Base-by-base conservation (phyloP, 306 rosid genomes). In the Luffa aegyptiaca region DNA sequence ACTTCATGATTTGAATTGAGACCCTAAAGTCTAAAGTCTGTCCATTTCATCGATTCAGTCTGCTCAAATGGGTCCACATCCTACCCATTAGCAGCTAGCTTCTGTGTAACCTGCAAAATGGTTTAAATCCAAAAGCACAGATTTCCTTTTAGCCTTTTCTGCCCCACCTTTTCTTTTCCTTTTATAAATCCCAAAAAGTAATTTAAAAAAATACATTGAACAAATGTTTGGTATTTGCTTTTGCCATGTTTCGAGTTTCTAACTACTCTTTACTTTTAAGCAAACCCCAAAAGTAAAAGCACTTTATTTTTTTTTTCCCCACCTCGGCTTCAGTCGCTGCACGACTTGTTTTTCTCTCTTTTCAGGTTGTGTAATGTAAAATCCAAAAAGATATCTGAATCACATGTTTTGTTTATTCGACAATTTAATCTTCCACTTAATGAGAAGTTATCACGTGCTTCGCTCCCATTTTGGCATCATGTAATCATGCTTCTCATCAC, bases 251-350 rank as follows among this genome's bases (percentile, higher is more conserved):
- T 48, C 57, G 5, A 69, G 75, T 44, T 69, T 42, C 37, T 21
- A 70, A 70, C 56, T 8, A 41, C 52, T 10, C 75, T 44, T 70
- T 70, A 70, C 77, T 31, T 46, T 72, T 31, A 72, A 72, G 3
- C 77, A 72, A 72, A 72, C 77, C 41, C 59, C 35, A 48, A 73
- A 73, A 73, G 77, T 44, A 73, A 73, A 73, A 49, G 21, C 59
- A 73, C 77, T 73, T 49, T 45, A 41, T 45, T 71, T 70, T 0
- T 4, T 4, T 14, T 21, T 5, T 5, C 5, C 36, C 14, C 21
- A 16, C 21, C 26, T 5, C 1, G 26, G 52, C 3, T 42, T 69
- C 36, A 69, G 75, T 42, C 35, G 21, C 75, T 69, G 36, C 18
- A 69, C 36, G 36, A 21, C 75, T 69, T 69, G 55, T 44, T 69